Conservation (phyloP, 176 grass and related monocot species). For the Oryza glaberrima region DNA sequence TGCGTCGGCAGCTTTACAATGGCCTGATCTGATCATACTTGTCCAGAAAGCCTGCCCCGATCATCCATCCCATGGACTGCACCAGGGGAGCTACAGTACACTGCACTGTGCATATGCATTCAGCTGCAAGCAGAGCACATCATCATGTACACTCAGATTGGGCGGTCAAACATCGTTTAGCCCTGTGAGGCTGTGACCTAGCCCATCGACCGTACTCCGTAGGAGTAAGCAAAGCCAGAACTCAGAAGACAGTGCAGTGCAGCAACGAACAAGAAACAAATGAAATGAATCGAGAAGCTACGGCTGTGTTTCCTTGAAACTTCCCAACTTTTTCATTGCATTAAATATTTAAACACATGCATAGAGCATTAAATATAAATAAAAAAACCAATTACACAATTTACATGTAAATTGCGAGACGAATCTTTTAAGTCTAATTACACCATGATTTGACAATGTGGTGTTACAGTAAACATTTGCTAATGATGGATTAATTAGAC, state of each 20-base stretch:
- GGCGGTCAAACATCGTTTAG: slow-evolving; percentile 52
- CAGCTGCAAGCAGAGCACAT: neutral
- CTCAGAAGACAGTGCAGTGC: neutral
- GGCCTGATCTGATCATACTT: neutral
- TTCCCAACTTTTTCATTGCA: too few species aligned
- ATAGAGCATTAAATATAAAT: too few species aligned
- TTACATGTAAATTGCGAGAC: too few species aligned
- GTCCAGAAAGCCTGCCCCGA: slow-evolving; percentile 46
- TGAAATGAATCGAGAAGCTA: neutral
- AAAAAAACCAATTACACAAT: too few species aligned
- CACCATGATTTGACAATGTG: too few species aligned
- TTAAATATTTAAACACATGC: neutral
- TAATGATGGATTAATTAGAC: too few species aligned
- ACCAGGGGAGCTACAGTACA: slow-evolving; percentile 20
- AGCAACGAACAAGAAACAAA: neutral
- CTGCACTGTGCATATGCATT: slow-evolving; percentile 14
- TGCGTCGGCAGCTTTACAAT: slow-evolving; percentile 26
- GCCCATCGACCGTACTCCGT: neutral
- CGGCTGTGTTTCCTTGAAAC: too few species aligned
- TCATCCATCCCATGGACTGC: slow-evolving; percentile 23
- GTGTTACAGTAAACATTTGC: too few species aligned
- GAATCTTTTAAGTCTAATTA: too few species aligned
- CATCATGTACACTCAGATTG: neutral
- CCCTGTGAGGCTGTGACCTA: neutral
- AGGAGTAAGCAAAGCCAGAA: neutral